Base-by-base conservation (phyloP, 805 yeast species). In the Metschnikowia colocasiae region DNA sequence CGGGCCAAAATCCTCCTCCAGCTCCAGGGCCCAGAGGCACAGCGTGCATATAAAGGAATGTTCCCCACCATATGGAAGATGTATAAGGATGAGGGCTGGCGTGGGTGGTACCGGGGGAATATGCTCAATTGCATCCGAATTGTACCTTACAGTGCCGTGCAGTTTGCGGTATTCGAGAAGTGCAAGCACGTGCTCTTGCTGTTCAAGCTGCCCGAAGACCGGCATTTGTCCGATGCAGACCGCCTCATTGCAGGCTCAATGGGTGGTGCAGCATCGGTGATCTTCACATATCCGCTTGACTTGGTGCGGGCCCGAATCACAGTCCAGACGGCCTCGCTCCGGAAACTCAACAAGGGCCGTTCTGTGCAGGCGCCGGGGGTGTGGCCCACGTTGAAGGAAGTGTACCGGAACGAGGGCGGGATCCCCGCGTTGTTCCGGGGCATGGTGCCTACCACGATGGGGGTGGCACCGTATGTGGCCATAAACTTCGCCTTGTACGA, bases 401-500 rank as follows among this genome's bases (percentile, higher is more conserved):
- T 90, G 18, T 87, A 86, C 65, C 58, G 56, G 13, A 76, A 74
- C 13, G 99, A 92, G 67, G 98, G 98, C 31, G 96, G 97, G 0
- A 20, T 88, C 7, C 51, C 61, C 2, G 95, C 90, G 0, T 70
- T 92, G 13, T 92, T 87, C 62, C 74, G 91, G 43, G 99, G 99
- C 2, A 73, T 91, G 10, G 71, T 83, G 51, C 96, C 98, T n/a
- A 92, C 98, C 0, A 81, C 91, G 1, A 67, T 87, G 48, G 97
- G 98, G 1, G 97, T 94, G 18, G 97, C 96, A 1, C 97, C 98
- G 1, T 94, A 91, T 60, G 97, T 89, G 27, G 96, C 96, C 3
- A 78, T 92, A 44, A 92, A 91, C 66, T 92, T 92, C 62, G 85
- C 96, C 2, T 81, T 89, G 39, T 92, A 91, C 70, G 98, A 94